Conservation (phyloP, 2,329 filamentous ascomycete species). For the Botrytis deweyae region DNA sequence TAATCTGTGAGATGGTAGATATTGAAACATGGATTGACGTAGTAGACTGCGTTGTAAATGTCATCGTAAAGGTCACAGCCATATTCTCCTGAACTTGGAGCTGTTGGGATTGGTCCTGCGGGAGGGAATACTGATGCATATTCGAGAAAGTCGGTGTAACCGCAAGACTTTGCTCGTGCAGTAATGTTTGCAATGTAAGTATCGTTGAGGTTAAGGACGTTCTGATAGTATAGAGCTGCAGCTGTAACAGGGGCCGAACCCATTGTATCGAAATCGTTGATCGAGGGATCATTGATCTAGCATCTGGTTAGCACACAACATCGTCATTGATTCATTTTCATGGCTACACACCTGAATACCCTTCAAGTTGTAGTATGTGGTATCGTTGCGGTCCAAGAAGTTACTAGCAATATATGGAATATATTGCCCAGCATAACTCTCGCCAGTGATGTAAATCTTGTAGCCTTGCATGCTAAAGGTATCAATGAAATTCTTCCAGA, state of each 20-base stretch:
- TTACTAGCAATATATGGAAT: conserved; percentile 50
- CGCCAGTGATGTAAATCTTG: conserved; percentile 64
- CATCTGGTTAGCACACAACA: background rate
- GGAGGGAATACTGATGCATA: conserved; percentile 57
- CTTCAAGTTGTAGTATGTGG: conserved; percentile 57
- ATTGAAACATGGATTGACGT: conserved; percentile 62
- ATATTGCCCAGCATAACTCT: conserved; percentile 57
- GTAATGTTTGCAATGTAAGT: conserved; percentile 49
- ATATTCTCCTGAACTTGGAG: conserved; percentile 24
- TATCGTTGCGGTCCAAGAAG: conserved; percentile 51
- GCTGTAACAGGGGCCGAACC: conserved; percentile 44
- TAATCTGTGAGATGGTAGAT: conserved; percentile 60
- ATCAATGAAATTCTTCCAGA: conserved; percentile 62
- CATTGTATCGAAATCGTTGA: conserved; percentile 41
- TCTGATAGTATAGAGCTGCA: conserved; percentile 50
- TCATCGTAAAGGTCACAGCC: conserved; percentile 39
- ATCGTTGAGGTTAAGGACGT: conserved; percentile 53
- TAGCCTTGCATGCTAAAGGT: conserved; percentile 55
- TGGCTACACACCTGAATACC: conserved; percentile 46
- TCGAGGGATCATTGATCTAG: conserved; percentile 57
- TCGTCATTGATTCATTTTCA: background rate
- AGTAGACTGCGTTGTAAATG: conserved; percentile 50
- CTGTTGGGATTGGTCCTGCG: conserved; percentile 49
- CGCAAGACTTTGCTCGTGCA: conserved; percentile 48
- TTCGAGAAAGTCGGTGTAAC: conserved; percentile 51